Evolutionary conservation across 2,329 filamentous ascomycete genomes (phyloP).

Genomic region (Pseudopithomyces chartarum): DNA sequence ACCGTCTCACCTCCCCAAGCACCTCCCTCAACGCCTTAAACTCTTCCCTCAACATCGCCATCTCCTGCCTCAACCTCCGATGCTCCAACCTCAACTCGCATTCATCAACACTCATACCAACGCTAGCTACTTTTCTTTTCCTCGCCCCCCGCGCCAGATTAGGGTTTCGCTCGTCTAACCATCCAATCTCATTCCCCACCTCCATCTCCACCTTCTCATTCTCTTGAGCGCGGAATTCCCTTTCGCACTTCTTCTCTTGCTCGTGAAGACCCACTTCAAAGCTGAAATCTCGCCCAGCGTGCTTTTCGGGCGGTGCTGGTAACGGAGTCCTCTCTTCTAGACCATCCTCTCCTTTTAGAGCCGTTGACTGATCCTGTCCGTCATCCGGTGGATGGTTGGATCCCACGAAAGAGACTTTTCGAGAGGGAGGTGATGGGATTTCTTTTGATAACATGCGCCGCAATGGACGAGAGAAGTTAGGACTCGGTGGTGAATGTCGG

Average conservation of each 20-base stretch:
- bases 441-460: background rate
- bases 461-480: background rate
- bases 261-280: conserved; percentile 7
- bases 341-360: background rate
- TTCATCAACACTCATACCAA: background rate
- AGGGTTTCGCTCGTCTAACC: background rate
- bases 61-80: background rate
- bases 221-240: background rate
- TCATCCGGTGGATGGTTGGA: background rate
- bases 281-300: conserved; percentile 2
- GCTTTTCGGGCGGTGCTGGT: conserved; percentile 2
- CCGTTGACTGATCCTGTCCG: background rate
- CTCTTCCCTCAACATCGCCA: background rate
- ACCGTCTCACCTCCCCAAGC: background rate
- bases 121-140: background rate
- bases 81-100: background rate
- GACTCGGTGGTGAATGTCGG: background rate
- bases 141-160: background rate
- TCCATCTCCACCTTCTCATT: background rate
- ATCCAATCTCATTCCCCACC: background rate
- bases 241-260: conserved; percentile 1
- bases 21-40: background rate
- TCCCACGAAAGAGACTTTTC: background rate
- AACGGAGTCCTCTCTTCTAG: conserved; percentile 3
- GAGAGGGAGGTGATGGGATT: background rate